Base-by-base conservation (phyloP, 2,329 filamentous ascomycete species). In the Cordyceps cicadae region DNA sequence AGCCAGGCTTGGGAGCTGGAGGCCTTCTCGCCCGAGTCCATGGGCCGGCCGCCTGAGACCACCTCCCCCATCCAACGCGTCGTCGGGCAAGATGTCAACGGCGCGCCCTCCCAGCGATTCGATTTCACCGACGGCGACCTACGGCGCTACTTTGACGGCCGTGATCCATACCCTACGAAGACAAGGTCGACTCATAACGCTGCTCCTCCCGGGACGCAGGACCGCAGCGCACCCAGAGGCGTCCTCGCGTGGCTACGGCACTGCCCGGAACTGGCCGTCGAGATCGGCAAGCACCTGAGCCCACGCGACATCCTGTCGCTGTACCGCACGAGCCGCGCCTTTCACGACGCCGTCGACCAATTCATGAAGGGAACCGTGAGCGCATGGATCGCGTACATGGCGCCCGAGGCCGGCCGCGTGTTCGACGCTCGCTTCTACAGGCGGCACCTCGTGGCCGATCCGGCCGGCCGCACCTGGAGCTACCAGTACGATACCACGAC, bases 381-480 rank as follows among this genome's bases (percentile, higher is more conserved):
- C 45, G 72, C 77, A 19, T 84, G 84, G 72, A 81, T 85, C 1
- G 70, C 71, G 1, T 67, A 75, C 59, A 79, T 80, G 66, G 82
- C 83, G 1, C 82, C 84, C 0, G 75, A 82, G 34, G 80, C 86
- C 0, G 76, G 79, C 1, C 69, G 70, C 17, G 76, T 86, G 62
- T 92, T 88, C 70, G 78, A 79, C 19, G 88, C 83, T 76, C 75
- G 76, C 8, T 77, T 83, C 54, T 91, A 88, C 72, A 71, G 72
- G 2, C 69, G 71, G 1, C 75, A 85, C 6, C 83, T 83, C 68
- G 80, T 87, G 61, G 76, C 69, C 1, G 87, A 91, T 67, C 87
- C 88, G 0, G 73, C 74, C 37, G 75, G 78, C 1, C 74, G 79
- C 24, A 76, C 73, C 4, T 75, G 75, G 62, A 68, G 32, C 5